Base-by-base conservation (phyloP, 805 yeast species). In the Kregervanrija fluxuum region DNA sequence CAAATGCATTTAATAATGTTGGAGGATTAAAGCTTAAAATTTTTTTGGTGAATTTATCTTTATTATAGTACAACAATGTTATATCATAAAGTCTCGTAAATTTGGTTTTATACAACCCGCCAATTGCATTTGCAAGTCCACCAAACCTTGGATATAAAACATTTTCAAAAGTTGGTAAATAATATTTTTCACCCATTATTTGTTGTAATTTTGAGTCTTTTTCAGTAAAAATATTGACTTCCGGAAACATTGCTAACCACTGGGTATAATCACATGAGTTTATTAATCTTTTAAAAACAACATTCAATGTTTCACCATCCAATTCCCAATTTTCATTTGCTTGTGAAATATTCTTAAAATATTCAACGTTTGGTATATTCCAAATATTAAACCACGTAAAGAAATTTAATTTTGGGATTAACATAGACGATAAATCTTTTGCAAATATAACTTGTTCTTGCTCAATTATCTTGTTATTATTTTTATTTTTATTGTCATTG, bases 181-280 rank as follows among this genome's bases (percentile, higher is more conserved):
- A 82, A 54, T 73, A 78, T 45, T 73, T 71, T 35, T 73, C 73
- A 39, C 81, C 71, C 48, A 79, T 70, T 30, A 72, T 69, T 35
- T 71, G 67, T 48, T 88, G 95, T 35, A 73, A 42, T 54, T 60
- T 50, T 38, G 67, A 59, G 38, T 70, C 70, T 33, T 73, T 73
- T 10, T 73, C 67, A 0, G 80, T 75, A 60, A 77, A 74, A 8
- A 84, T 75, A 54, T 84, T 85, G 4, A 85, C 96, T 61, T 90
- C 97, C 0, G 97, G 97, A 52, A 89, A 89, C 8, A 85, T 50
- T 0, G 81, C 79, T 0, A 88, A 53, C 86, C 95, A 80, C 51
- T 60, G 54, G 5, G 45, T 68, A n/a, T 53, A 57, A 33, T 60
- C 69, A 2, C 70, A 68, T n/a, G 40, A 35, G 31, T 49, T 53